phyloP scores from a whole-genome alignment of 352 stramenopile species.

The Saprolegnia diclina region DNA sequence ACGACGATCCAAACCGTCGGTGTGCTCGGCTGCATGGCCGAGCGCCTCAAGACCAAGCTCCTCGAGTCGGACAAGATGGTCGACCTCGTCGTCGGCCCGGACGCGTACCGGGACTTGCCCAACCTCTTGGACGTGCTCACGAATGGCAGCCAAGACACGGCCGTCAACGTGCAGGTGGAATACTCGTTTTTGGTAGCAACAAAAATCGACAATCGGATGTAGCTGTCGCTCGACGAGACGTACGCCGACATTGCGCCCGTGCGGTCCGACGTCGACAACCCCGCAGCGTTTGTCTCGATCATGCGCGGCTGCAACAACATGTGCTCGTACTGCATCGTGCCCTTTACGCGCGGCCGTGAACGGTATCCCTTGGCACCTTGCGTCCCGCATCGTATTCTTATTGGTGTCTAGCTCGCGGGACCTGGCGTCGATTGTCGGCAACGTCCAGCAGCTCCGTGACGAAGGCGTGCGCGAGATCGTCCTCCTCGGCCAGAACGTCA shows the following conservation, averaged over 20 bases:
- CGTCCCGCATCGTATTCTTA: neutral
- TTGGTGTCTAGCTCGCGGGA: slow-evolving; percentile 39
- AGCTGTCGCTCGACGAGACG: slow-evolving; percentile 96
- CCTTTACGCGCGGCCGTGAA: slow-evolving; percentile 97
- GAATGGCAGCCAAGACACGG: slow-evolving; percentile 48
- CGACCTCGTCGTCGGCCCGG: slow-evolving; percentile 97
- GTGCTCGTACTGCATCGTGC: slow-evolving; percentile 99
- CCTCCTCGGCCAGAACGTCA: slow-evolving; percentile 99
- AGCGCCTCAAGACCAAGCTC: slow-evolving; percentile 95
- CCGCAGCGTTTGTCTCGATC: slow-evolving; percentile 96
- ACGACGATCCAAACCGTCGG: slow-evolving; percentile 81
- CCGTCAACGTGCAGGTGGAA: slow-evolving; percentile 87
- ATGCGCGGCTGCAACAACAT: slow-evolving; percentile 99
- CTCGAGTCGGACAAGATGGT: slow-evolving; percentile 93
- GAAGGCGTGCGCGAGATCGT: slow-evolving; percentile 96
- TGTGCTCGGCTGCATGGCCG: slow-evolving; percentile 99
- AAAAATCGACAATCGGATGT: no score
- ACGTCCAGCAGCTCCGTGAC: slow-evolving; percentile 85
- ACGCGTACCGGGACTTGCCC: slow-evolving; percentile 98
- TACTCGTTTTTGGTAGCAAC: no score
- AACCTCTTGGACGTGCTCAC: slow-evolving; percentile 84
- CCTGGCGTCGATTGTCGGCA: slow-evolving; percentile 92
- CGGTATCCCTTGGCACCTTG: slow-evolving; percentile 36
- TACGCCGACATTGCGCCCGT: slow-evolving; percentile 98
- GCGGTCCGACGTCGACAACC: slow-evolving; percentile 68